Evolutionary conservation across 2,329 filamentous ascomycete genomes (phyloP), one percentile per base, ranked within the genome.

Genomic region (Phoma sp.): DNA sequence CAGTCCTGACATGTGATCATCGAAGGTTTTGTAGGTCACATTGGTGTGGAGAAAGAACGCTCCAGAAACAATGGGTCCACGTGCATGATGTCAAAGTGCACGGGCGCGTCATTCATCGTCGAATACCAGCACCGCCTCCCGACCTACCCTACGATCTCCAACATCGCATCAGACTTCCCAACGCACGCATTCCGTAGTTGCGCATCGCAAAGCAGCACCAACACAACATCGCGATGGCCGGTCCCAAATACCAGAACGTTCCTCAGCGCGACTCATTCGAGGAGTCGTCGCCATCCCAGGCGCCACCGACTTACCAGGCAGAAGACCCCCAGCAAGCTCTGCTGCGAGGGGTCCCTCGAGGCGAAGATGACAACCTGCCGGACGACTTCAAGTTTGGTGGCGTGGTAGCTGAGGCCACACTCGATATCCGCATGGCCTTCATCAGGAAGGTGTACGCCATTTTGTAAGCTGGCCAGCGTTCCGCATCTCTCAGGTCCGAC

Each of bases 351-450:
- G 74, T 77, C 39, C 87, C 91, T 46, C 87, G 93, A 68, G 84
- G 83, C 73, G 93, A 93, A 76, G 87, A 93, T 72, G 94, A 97
- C 78, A 96, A 97, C 71, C 75, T 98, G 39, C 94, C 94, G 1
- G 94, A 98, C 80, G 94, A 98, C 78, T 98, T 98, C 86, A 98
- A 97, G 84, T 98, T 96, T 73, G 95, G 94, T 67, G 93, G 92
- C 59, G 92, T 89, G 17, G 93, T 98, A 56, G 89, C 93, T 64
- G 95, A 98, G 81, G 94, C 91, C 41, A 96, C 93, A 19, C 83
- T 98, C 72, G 92, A 96, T 71, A 96, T 99, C 74, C 90, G 94
- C 67, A 96, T 97, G 87, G 91, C 95, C 78, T 99, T 97, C 77
- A 84, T 96, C 68, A 89, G 93, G 78, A 98, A 98, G 82, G 95